Evolutionary conservation across 306 rosid genomes (phyloP).

Genomic region (Dalbergia cochinchinensis): DNA sequence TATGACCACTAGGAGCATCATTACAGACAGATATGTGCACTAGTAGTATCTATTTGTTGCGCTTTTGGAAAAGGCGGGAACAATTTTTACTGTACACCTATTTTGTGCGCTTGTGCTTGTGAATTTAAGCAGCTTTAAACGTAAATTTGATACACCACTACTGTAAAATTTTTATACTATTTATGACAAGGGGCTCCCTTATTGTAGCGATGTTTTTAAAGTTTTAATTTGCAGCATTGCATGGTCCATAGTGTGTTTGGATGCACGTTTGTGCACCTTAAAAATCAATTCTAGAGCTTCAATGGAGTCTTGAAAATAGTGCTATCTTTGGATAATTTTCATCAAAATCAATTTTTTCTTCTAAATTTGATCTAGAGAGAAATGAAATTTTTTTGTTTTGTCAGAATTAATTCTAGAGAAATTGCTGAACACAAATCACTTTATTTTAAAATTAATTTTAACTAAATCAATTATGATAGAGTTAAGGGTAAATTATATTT

Average conservation of each 20-base stretch:
- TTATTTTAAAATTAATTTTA: no score
- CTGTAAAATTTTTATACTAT: not conserved
- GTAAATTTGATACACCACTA: not conserved
- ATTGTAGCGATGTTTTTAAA: not conserved
- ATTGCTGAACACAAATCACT: no score
- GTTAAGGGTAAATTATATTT: no score
- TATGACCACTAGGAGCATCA: not conserved
- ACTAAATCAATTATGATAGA: no score
- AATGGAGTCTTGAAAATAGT: no score
- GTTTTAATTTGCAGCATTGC: not conserved
- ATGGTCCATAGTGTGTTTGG: not conserved
- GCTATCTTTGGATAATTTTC: no score
- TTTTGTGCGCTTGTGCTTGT: not conserved
- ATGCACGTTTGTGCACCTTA: no score
- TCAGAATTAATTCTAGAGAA: no score
- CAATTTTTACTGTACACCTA: not conserved
- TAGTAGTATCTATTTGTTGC: not conserved
- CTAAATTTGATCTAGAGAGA: no score
- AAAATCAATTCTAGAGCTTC: no score
- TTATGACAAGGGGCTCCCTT: not conserved
- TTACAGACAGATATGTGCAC: not conserved
- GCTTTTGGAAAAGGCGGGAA: constrained; percentile 15
- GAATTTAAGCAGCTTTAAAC: not conserved
- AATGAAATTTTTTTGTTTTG: no score
- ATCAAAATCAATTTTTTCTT: no score